A percentile compares a stretch with the other conserved stretches of the same genome.
Conservation (phyloP, 768 basidiomycete species). For the Mrakia gelida region DNA sequence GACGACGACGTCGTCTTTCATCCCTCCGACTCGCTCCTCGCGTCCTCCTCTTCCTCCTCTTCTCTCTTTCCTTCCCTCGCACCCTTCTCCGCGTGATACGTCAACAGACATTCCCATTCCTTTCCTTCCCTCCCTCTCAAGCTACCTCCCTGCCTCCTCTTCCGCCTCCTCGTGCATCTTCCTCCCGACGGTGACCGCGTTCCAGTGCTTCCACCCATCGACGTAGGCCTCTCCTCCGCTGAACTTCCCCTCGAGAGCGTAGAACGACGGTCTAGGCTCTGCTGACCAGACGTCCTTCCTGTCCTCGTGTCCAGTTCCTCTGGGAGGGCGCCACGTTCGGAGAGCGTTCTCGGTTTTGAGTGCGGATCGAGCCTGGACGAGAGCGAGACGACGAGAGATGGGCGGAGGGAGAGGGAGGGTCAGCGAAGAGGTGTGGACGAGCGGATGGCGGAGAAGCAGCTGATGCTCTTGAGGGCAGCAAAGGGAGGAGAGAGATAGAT, state of each 20-base stretch:
- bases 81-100: background rate
- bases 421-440: background rate
- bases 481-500: background rate
- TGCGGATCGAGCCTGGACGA: slow-evolving; percentile 3
- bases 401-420: background rate
- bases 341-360: slow-evolving; percentile 29
- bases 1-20: no score
- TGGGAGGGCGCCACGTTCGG: background rate
- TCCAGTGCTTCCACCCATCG: slow-evolving; percentile 27
- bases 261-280: slow-evolving; percentile 6
- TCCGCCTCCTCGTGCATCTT: background rate
- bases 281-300: background rate
- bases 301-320: background rate
- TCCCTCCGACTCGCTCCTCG: background rate
- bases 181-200: slow-evolving; percentile 2
- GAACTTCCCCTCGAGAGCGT: slow-evolving; percentile 23
- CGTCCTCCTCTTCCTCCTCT: no score
- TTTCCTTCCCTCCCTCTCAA: no score
- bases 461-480: background rate
- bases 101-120: background rate
- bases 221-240: slow-evolving; percentile 20
- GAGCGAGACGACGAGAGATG: background rate
- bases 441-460: background rate
- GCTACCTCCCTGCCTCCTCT: background rate
- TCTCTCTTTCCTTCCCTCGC: no score